Conservation (phyloP, 1,139 yeast genomes). For the Chernovozyma aurita region DNA sequence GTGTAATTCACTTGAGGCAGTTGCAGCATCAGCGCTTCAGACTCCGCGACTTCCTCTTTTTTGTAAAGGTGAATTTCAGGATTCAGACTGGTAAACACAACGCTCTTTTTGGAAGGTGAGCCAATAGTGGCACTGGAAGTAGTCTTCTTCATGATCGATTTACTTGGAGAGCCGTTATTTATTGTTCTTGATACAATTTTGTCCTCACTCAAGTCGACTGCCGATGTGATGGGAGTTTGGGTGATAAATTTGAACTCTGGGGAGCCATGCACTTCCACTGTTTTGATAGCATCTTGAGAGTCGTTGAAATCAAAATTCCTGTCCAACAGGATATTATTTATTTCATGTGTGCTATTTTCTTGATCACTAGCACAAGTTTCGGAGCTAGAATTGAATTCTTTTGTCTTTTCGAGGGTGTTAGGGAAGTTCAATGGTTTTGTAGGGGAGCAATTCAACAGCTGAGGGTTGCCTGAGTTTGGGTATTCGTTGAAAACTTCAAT, state of each 20-base stretch:
- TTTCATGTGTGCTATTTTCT: conserved; percentile 8
- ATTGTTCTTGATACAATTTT: conserved; percentile 4
- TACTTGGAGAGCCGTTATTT: conserved; percentile 28
- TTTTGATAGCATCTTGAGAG: conserved; percentile 14
- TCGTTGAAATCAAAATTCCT: conserved; percentile 26
- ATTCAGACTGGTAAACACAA: conserved; percentile 29
- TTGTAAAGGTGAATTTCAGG: conserved; percentile 36
- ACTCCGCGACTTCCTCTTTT: conserved; percentile 3
- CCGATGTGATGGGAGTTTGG: conserved; percentile 24
- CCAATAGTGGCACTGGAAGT: conserved; percentile 13
- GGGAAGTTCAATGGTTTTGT: conserved; percentile 33
- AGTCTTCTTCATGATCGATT: conserved; percentile 36
- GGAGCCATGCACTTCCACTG: conserved; percentile 13
- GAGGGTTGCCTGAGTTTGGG: conserved; percentile 6
- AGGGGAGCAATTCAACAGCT: conserved; percentile 24
- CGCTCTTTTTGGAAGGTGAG: conserved; percentile 37
- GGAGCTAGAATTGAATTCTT: conserved; percentile 37
- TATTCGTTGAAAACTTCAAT: no score
- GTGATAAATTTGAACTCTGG: conserved; percentile 22
- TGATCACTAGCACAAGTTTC: conserved; percentile 40
- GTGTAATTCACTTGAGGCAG: conserved; percentile 2
- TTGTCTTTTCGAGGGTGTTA: conserved; percentile 3
- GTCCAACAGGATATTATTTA: conserved; percentile 16
- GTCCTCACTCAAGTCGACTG: conserved; percentile 16
- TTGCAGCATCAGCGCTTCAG: conserved; percentile 3